Evolutionary conservation across 345 rosid genomes (phyloP).

Genomic region (Anacardium occidentale): DNA sequence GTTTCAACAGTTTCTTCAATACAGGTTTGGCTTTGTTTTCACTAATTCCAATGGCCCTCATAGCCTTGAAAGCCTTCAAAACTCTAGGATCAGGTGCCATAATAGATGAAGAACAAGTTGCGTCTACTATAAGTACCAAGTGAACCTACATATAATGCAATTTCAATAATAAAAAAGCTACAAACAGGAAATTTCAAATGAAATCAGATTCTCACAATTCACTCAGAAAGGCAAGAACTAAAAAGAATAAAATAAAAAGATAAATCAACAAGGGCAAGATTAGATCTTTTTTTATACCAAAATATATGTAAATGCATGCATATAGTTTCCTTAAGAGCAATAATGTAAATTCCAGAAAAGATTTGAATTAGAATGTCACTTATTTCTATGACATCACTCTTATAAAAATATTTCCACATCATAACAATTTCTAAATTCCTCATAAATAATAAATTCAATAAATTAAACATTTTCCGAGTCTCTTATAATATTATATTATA

Average conservation of each 20-base stretch:
- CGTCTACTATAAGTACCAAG: not conserved
- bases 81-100: slow-evolving; percentile 62
- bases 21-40: slow-evolving; percentile 63
- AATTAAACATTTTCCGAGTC: too few relatives aligned
- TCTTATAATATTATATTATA: too few relatives aligned
- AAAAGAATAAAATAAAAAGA: not conserved
- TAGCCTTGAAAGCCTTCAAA: slow-evolving; percentile 56
- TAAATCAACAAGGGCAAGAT: not conserved
- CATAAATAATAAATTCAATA: too few relatives aligned
- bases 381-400: too few relatives aligned
- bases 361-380: too few relatives aligned
- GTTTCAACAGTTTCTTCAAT: slow-evolving; percentile 54
- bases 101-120: slow-evolving; percentile 7
- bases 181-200: not conserved
- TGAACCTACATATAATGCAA: slow-evolving; percentile 2
- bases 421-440: too few relatives aligned
- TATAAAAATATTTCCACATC: too few relatives aligned
- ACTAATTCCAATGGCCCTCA: slow-evolving; percentile 61
- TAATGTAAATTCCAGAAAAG: too few relatives aligned
- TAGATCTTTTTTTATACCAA: too few relatives aligned
- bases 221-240: not conserved
- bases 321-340: not conserved
- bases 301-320: too few relatives aligned
- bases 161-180: not conserved
- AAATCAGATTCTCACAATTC: not conserved